Base-by-base conservation (phyloP, 225 moss, liverwort and hornwort genomes). In the Pleurozium schreberi region DNA sequence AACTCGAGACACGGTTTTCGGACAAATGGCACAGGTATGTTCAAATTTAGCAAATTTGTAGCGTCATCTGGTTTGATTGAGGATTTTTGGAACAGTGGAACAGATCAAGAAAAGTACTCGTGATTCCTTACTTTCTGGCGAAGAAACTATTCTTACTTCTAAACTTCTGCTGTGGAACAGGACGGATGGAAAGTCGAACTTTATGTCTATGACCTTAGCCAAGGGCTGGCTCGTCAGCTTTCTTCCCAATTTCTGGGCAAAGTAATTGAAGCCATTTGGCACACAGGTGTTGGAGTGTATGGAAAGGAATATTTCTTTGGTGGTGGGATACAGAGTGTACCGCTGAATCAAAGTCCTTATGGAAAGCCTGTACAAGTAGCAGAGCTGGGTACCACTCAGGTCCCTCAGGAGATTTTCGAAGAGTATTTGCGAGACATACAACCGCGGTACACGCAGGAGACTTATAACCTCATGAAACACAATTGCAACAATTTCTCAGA, bases 401-500 rank as follows among this genome's bases (percentile, higher is more conserved):
- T 98, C 34, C 96, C 98, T 21, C 93, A 93, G 90, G 97, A 97
- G 86, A 91, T 96, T 43, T 96, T 98, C 34, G 98, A 98, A 85
- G 97, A 97, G 80, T 98, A 93, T 93, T 87, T 98, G 76, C 93
- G 90, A 75, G 97, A 97, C 74, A 98, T 98, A 30, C 88, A 91
- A 62, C 93, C 98, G 26, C 96, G 97, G 74, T 98, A 94, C 82
- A 98, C 97, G 16, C 96, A 94, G 88, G 94, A 94, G 82, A 96
- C 95, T 16, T 98, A 98, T 84, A 98, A 84, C 88, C 94, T 98
- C 50, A 86, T 97, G 92, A 95, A 93, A 49, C 98, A 98, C 62
- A 98, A 98, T 65, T 98, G 98, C 89, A 98, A 98, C 89, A 98
- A 98, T 76, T 98, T 98, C 85, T 97, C 96, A 58, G 96, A 98